These are phyloP conservation scores for Ceratobasidium sp. DNA, from an alignment of 1,284 basidiomycete species.

Conservation along the genomic window DNA sequence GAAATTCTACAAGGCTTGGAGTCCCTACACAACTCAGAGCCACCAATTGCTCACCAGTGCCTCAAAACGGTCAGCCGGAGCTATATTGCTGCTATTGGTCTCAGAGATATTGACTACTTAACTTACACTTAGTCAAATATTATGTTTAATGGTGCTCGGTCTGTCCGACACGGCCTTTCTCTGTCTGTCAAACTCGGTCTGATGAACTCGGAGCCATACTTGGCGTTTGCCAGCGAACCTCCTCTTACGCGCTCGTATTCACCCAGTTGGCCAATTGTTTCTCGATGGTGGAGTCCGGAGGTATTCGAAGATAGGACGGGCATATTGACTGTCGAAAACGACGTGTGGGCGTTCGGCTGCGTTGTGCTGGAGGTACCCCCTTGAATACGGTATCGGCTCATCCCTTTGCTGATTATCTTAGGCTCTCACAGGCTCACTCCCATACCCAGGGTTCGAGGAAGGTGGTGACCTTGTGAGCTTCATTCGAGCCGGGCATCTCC, in stretches of 20 bases:
- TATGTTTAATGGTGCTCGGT: conserved; percentile 7
- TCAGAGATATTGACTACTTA: neutral
- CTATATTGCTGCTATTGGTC: neutral
- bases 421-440: neutral
- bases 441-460: neutral
- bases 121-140: neutral
- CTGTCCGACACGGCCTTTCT: too few species aligned
- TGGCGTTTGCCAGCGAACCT: neutral
- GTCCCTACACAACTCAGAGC: conserved; percentile 1
- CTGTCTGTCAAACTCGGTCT: conserved; percentile 8
- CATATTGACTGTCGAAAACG: neutral
- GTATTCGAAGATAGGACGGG: neutral
- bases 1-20: conserved; percentile 15
- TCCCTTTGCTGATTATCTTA: neutral
- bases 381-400: neutral
- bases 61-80: neutral
- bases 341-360: conserved; percentile 19
- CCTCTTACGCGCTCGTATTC: neutral
- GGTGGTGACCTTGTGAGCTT: neutral
- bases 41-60: conserved; percentile 21
- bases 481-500: neutral
- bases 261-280: conserved; percentile 1
- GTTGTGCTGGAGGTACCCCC: conserved; percentile 14
- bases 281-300: conserved; percentile 26
- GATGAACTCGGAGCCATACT: conserved; percentile 5